These are phyloP conservation scores for Coniochaeta hoffmannii DNA, from an alignment of 2,329 filamentous ascomycete genomes.

Conservation along the genomic window DNA sequence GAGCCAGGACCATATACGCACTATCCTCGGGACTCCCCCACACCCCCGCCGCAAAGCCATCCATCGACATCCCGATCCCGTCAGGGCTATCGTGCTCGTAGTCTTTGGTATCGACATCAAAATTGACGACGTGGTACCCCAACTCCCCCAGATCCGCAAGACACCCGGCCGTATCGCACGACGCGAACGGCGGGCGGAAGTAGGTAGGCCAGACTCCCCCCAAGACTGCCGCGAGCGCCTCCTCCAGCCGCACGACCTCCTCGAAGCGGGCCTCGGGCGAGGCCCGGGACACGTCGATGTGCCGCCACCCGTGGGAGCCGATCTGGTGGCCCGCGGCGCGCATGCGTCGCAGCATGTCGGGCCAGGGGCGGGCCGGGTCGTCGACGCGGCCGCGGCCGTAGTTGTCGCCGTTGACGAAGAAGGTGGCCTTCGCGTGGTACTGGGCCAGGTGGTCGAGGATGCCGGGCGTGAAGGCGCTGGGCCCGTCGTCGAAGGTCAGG, in stretches of 20 bases:
- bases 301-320: slow-evolving; percentile 27
- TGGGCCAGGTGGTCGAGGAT: slow-evolving; percentile 25
- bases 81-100: slow-evolving; percentile 32
- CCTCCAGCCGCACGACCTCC: slow-evolving; percentile 23
- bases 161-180: slow-evolving; percentile 13
- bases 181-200: slow-evolving; percentile 25
- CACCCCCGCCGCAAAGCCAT: slow-evolving; percentile 32
- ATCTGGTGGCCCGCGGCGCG: slow-evolving; percentile 27
- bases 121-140: slow-evolving; percentile 40
- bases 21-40: slow-evolving; percentile 13
- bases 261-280: slow-evolving; percentile 11
- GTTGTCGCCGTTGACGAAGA: slow-evolving; percentile 27
- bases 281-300: slow-evolving; percentile 21
- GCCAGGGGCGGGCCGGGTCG: slow-evolving; percentile 17
- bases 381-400: slow-evolving; percentile 17
- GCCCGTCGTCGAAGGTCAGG: slow-evolving; percentile 29
- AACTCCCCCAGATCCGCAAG: slow-evolving; percentile 11
- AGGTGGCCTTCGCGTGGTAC: slow-evolving; percentile 23
- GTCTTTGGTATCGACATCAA: slow-evolving; percentile 42
- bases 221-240: slow-evolving; percentile 20
- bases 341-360: slow-evolving; percentile 19
- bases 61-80: slow-evolving; percentile 32
- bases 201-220: slow-evolving; percentile 28
- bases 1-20: slow-evolving; percentile 36
- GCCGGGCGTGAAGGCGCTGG: slow-evolving; percentile 21